Conservation (phyloP, 2,329 filamentous ascomycete genomes). For the Fusarium nematophilum region DNA sequence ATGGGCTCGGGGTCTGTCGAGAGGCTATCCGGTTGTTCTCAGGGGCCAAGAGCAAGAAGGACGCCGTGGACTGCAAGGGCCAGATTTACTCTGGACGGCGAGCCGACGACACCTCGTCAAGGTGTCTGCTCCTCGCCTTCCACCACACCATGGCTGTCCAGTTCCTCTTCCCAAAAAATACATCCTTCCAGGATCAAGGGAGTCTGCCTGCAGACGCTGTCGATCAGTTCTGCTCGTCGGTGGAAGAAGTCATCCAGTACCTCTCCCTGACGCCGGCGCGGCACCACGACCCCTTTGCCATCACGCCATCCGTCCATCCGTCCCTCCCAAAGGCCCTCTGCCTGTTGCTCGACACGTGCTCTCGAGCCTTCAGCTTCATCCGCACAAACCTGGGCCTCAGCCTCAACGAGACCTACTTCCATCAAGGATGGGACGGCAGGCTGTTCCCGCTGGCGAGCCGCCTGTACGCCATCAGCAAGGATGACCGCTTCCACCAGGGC, state of each 20-base stretch:
- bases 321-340: conserved; percentile 45
- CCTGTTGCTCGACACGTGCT: conserved; percentile 48
- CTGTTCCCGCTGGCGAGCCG: conserved; percentile 41
- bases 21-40: conserved; percentile 45
- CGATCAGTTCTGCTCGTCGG: conserved; percentile 44
- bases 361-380: conserved; percentile 44
- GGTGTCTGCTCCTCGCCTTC: conserved; percentile 45
- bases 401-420: conserved; percentile 34
- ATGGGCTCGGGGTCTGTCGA: conserved; percentile 39
- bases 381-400: conserved; percentile 30
- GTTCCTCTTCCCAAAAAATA: conserved; percentile 45
- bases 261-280: conserved; percentile 37
- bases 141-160: conserved; percentile 51
- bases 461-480: conserved; percentile 44
- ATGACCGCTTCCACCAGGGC: conserved; percentile 44
- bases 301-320: conserved; percentile 36
- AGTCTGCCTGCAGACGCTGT: conserved; percentile 38
- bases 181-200: conserved; percentile 32
- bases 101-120: conserved; percentile 39
- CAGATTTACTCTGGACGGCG: conserved; percentile 27
- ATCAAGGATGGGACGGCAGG: conserved; percentile 38
- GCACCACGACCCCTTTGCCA: conserved; percentile 30
- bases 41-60: conserved; percentile 37
- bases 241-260: conserved; percentile 45
- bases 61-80: not conserved